These are phyloP conservation scores for Echinochloa phyllopogon DNA, from an alignment of 176 grass and related monocot species.

Conservation along the genomic window DNA sequence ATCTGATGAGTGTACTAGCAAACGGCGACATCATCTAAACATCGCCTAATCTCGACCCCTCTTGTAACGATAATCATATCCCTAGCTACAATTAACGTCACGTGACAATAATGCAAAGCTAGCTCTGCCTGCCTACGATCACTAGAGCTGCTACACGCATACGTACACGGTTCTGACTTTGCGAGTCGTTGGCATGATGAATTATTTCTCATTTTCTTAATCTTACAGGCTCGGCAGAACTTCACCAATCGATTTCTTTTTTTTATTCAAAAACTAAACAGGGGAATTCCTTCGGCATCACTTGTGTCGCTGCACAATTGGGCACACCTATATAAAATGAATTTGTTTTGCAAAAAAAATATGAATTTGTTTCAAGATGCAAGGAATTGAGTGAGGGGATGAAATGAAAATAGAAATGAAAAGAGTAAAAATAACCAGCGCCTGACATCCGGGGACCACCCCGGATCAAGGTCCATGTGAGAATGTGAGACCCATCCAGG, in stretches of 20 bases:
- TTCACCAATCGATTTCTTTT: background rate
- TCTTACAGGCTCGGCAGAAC: background rate
- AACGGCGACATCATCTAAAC: background rate
- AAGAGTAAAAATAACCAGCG: background rate
- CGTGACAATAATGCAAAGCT: conserved; percentile 16
- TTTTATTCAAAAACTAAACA: background rate
- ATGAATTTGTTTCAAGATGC: background rate
- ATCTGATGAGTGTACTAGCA: background rate
- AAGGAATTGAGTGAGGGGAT: background rate
- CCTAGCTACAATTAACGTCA: conserved; percentile 11
- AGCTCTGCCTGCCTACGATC: background rate
- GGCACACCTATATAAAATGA: background rate
- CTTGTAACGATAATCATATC: background rate
- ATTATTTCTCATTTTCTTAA: background rate
- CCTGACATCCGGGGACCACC: conserved; percentile 14
- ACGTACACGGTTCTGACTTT: background rate
- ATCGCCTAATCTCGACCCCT: background rate
- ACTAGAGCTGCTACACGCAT: background rate
- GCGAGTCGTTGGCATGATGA: background rate
- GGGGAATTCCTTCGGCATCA: background rate
- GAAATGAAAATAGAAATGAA: background rate
- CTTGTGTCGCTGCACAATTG: background rate
- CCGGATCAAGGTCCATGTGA: conserved; percentile 38
- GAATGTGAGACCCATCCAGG: background rate
- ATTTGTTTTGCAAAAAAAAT: background rate